Evolutionary conservation across 768 basidiomycete genomes (phyloP).

Genomic region (Mycena capillaripes): DNA sequence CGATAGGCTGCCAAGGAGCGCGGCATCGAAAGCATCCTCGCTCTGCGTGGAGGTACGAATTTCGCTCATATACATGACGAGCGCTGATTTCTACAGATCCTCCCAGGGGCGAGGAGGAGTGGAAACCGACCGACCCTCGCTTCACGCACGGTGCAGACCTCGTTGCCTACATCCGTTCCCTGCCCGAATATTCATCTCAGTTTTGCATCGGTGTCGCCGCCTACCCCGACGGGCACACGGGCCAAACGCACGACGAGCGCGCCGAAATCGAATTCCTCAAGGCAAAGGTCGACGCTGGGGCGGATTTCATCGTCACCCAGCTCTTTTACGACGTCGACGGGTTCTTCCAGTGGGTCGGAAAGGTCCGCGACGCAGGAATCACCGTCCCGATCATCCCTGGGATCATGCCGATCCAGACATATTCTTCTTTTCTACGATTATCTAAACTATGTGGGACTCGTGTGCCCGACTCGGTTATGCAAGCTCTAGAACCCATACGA

Average conservation of each 20-base stretch:
- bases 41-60: slow-evolving; percentile 91
- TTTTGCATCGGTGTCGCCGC: slow-evolving; percentile 99
- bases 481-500: slow-evolving; percentile 80
- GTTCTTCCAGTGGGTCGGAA: slow-evolving; percentile 85
- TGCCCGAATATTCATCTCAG: slow-evolving; percentile 80
- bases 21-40: slow-evolving; percentile 91
- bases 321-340: slow-evolving; percentile 96
- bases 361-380: slow-evolving; percentile 86
- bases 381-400: slow-evolving; percentile 93
- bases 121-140: slow-evolving; percentile 87
- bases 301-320: slow-evolving; percentile 96
- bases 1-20: slow-evolving; percentile 80
- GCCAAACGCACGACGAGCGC: slow-evolving; percentile 69
- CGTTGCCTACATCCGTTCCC: slow-evolving; percentile 88
- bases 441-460: slow-evolving; percentile 89
- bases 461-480: slow-evolving; percentile 77
- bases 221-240: slow-evolving; percentile 92
- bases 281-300: slow-evolving; percentile 93
- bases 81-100: slow-evolving; percentile 71
- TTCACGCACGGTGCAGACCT: slow-evolving; percentile 91
- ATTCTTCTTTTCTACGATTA: slow-evolving; percentile 91
- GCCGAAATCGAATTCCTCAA: slow-evolving; percentile 79
- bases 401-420: slow-evolving; percentile 98
- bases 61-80: slow-evolving; percentile 4
- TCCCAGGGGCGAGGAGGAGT: slow-evolving; percentile 93